phyloP scores from a whole-genome alignment of 345 rosid genomes.

The Murraya koenigii region DNA sequence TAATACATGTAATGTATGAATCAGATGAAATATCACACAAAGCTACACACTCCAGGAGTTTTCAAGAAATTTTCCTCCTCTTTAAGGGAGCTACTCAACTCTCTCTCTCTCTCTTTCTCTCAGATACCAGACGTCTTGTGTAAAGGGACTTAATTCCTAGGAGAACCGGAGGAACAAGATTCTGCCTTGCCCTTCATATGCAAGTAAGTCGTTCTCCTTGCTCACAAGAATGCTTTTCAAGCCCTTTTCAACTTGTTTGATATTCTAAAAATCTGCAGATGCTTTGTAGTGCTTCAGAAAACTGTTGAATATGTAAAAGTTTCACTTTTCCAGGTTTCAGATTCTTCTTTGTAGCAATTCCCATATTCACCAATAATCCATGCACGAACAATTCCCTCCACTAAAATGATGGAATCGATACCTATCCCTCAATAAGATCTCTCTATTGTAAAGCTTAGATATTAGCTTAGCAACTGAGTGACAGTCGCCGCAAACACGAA shows the following conservation, averaged over 20 bases:
- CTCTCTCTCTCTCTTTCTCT: no score
- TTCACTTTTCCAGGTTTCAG: neutral
- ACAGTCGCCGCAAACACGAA: constrained; percentile 68
- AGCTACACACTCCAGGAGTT: no score
- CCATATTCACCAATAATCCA: constrained; percentile 58
- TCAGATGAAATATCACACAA: no score
- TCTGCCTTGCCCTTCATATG: neutral
- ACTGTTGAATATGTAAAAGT: neutral
- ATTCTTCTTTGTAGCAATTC: neutral
- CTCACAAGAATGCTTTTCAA: neutral
- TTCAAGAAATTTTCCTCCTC: no score
- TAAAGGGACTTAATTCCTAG: no score
- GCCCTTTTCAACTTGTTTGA: neutral
- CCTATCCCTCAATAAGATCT: constrained; percentile 57
- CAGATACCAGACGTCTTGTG: no score
- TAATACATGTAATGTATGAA: no score
- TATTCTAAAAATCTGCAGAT: no score
- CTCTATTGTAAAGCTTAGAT: constrained; percentile 51
- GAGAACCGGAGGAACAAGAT: neutral
- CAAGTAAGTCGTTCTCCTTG: neutral
- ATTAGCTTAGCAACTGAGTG: constrained; percentile 63
- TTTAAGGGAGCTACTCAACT: no score
- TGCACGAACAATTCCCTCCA: constrained; percentile 63
- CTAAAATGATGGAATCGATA: constrained; percentile 69
- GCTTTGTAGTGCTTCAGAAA: neutral